phyloP scores from a whole-genome alignment of 495 filamentous ascomycete genomes.

The Hypoxylon subgilvum region DNA sequence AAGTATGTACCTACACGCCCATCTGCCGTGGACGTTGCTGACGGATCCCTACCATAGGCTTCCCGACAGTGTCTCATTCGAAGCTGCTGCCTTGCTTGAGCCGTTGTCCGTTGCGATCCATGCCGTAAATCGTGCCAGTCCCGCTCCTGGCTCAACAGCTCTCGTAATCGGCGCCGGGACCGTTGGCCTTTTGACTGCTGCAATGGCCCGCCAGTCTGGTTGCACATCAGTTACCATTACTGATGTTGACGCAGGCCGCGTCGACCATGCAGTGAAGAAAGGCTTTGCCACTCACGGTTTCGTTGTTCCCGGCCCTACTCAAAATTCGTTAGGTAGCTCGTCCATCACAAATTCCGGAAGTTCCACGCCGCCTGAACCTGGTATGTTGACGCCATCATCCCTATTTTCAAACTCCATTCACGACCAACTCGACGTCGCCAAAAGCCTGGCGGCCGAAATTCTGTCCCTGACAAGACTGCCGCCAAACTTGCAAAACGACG shows the following conservation, averaged over 20 bases:
- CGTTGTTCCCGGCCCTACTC: conserved; percentile 59
- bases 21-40: conserved; percentile 11
- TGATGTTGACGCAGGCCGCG: conserved; percentile 79
- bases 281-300: conserved; percentile 73
- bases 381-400: conserved; percentile 54
- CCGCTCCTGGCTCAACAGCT: conserved; percentile 62
- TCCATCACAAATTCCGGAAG: conserved; percentile 50
- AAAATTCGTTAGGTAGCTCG: conserved; percentile 46
- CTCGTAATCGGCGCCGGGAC: conserved; percentile 87
- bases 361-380: conserved; percentile 49
- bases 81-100: conserved; percentile 81
- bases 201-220: conserved; percentile 70
- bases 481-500: conserved; percentile 43
- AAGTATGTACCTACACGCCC: conserved; percentile 52
- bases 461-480: conserved; percentile 51
- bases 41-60: conserved; percentile 58
- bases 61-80: conserved; percentile 72
- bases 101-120: conserved; percentile 87
- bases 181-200: conserved; percentile 79
- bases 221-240: conserved; percentile 73
- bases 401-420: conserved; percentile 42
- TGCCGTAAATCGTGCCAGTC: conserved; percentile 68
- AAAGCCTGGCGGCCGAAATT: conserved; percentile 60
- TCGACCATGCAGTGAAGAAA: conserved; percentile 74
- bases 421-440: conserved; percentile 63